Conservation (phyloP, 768 basidiomycete species). For the Mycena haematopus region DNA sequence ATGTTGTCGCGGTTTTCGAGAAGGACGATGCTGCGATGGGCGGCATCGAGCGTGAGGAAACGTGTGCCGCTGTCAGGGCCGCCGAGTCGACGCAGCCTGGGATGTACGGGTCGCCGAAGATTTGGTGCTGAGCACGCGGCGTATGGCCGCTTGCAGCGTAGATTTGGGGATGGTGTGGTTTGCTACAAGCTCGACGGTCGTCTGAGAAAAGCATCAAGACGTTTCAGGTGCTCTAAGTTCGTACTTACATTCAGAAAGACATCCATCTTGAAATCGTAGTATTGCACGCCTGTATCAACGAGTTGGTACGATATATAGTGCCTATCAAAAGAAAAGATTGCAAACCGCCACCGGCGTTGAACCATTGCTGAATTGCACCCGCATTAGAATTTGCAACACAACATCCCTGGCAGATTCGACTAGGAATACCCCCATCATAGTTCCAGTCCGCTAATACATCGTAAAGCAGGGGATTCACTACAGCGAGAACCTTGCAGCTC, state of each 20-base stretch:
- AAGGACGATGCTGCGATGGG: constrained; percentile 33
- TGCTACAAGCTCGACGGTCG: constrained; percentile 30
- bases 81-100: constrained; percentile 28
- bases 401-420: constrained; percentile 19
- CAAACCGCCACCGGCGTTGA: constrained; percentile 34
- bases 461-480: constrained; percentile 33
- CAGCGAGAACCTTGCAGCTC: constrained; percentile 23
- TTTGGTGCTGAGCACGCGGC: constrained; percentile 31
- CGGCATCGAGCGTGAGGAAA: constrained; percentile 35
- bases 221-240: not conserved
- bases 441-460: constrained; percentile 34
- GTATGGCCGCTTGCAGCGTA: constrained; percentile 31
- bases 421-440: constrained; percentile 32
- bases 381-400: constrained; percentile 31
- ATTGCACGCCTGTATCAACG: constrained; percentile 25
- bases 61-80: constrained; percentile 29
- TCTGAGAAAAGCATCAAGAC: not conserved
- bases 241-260: constrained; percentile 31
- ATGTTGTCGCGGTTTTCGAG: constrained; percentile 34
- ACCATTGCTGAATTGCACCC: constrained; percentile 35
- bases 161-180: constrained; percentile 30
- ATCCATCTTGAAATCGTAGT: constrained; percentile 33
- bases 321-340: too few species aligned
- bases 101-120: constrained; percentile 31
- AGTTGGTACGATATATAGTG: too few species aligned